Conservation (phyloP, 495 filamentous ascomycete species). For the Lindgomyces ingoldianus region DNA sequence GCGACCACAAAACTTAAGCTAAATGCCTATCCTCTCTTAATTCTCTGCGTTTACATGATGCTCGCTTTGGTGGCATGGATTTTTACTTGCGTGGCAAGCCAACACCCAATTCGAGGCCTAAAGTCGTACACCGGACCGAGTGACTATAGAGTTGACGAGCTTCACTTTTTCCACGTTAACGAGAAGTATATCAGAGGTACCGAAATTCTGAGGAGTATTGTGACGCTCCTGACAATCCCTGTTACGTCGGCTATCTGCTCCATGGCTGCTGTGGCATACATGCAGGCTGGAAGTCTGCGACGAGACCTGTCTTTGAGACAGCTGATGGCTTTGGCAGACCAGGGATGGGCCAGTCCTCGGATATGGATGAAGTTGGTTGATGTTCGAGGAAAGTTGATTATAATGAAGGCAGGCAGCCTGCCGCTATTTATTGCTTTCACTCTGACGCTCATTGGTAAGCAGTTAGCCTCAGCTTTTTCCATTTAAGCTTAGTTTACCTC, state of each 20-base stretch:
- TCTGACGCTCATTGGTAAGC: slow-evolving; percentile 15
- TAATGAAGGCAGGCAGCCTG: too few relatives aligned
- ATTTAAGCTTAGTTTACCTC: not conserved
- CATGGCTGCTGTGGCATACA: slow-evolving; percentile 7
- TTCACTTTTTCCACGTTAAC: not conserved
- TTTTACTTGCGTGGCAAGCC: not conserved
- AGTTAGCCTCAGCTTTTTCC: too few relatives aligned
- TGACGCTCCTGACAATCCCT: slow-evolving; percentile 13
- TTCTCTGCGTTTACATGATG: not conserved
- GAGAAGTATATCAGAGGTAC: slow-evolving; percentile 8
- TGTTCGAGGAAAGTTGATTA: not conserved
- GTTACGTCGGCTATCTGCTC: slow-evolving; percentile 16
- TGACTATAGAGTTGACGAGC: not conserved
- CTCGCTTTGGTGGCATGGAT: not conserved
- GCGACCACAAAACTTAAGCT: not conserved
- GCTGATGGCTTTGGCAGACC: slow-evolving; percentile 10
- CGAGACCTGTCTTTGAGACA: slow-evolving; percentile 2
- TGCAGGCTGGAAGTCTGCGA: slow-evolving; percentile 6
- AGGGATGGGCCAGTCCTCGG: slow-evolving; percentile 5
- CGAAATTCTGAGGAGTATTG: not conserved
- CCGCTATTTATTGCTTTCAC: slow-evolving; percentile 6
- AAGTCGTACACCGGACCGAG: not conserved
- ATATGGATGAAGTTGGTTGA: not conserved
- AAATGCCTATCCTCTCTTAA: not conserved
- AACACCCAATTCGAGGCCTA: not conserved